Evolutionary conservation across 805 yeast genomes (phyloP), one percentile per base, ranked within the genome.

Genomic region (Maudiozyma pseudohumilis): DNA sequence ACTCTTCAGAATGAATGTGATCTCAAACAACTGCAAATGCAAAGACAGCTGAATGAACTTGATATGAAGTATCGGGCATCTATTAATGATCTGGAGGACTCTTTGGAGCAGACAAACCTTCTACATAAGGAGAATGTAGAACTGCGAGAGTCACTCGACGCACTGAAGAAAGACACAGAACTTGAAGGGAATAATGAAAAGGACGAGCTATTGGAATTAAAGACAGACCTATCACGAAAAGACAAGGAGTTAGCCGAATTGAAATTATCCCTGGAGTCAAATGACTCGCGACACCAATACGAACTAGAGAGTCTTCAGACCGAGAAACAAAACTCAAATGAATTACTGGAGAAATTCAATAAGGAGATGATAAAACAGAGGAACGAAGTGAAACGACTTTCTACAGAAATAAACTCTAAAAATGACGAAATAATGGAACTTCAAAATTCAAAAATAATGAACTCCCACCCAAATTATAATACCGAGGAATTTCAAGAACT

Each of bases 1-100:
- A 56, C 64, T 6, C 40, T 64, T 24, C 60, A 61, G 37, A 60
- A 61, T 39, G 68, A 69, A 32, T 52, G 65, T 29, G 68, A 68
- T 29, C 45, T 55, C 13, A 53, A 48, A 22, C 39, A 37, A 22
- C 32, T 56, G 20, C 46, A 53, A 20, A 18, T 47, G 32, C 52
- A 54, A 24, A 45, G 53, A 25, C 47, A 55, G 26, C 25, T 40
- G 4, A 47, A 46, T 29, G 32, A 47, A 5, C 22, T 50, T 2
- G 57, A 60, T 22, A 56, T 52, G 24, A 54, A 61, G 15, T 63
- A 66, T 23, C 48, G 63, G 4, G 63, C 57, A 4, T 39, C 44
- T 2, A 37, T 59, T 22, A 59, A 56, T 25, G 49, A 46, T 7
- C 42, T 60, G 24, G 66, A 61, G 10, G 45, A 59, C 21, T 47